These are phyloP conservation scores for Platanthera guangdongensis DNA, from an alignment of 106 monocot species.

Conservation along the genomic window DNA sequence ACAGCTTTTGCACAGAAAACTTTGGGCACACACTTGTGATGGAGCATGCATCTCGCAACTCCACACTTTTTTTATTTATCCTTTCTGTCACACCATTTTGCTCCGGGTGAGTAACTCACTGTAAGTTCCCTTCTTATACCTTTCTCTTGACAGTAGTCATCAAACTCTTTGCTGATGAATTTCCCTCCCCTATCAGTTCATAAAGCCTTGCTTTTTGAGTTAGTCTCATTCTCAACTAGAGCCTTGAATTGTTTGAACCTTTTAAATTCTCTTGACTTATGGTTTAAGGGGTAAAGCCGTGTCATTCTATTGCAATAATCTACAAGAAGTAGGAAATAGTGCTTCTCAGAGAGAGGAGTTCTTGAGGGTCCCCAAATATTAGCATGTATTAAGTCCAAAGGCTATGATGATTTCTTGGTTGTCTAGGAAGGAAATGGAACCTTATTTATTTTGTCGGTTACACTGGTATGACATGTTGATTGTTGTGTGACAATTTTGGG, in stretches of 20 bases:
- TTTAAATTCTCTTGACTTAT: background rate
- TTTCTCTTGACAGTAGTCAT: background rate
- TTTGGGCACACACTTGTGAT: background rate
- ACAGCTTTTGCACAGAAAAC: conserved; percentile 2
- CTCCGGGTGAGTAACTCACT: background rate
- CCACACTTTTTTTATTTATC: background rate
- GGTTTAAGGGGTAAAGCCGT: too few relatives aligned
- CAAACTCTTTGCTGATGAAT: background rate
- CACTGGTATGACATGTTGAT: too few relatives aligned
- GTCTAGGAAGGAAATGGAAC: too few relatives aligned
- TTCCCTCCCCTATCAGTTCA: too few relatives aligned
- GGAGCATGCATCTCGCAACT: background rate
- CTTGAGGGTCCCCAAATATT: background rate
- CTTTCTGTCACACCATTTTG: conserved; percentile 8
- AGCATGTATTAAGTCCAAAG: background rate
- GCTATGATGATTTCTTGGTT: too few relatives aligned
- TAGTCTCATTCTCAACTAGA: background rate
- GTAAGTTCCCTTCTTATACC: background rate
- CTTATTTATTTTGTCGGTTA: too few relatives aligned
- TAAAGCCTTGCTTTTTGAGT: background rate
- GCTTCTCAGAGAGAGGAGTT: background rate
- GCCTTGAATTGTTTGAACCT: background rate
- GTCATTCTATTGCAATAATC: background rate
- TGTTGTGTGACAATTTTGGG: too few relatives aligned
- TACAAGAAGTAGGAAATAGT: background rate